phyloP scores from a whole-genome alignment of 352 stramenopile species.

The Aphanomyces cochlioides region DNA sequence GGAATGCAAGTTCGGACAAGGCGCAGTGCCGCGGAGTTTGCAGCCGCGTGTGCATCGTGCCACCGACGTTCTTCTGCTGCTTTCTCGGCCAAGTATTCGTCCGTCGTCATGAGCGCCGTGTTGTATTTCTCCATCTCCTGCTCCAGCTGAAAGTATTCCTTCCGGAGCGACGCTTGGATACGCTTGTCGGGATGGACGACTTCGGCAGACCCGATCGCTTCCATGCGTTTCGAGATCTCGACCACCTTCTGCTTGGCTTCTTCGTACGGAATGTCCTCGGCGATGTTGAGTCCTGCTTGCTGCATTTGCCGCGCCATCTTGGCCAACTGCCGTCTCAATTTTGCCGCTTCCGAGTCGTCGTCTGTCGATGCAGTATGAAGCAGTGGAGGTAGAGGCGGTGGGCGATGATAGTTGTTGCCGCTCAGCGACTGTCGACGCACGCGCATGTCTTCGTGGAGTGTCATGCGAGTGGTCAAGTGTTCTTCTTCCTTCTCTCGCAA shows the following conservation, averaged over 20 bases:
- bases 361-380: not conserved
- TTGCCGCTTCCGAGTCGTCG: conserved; percentile 52
- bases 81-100: conserved; percentile 87
- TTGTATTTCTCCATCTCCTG: conserved; percentile 90
- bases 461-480: conserved; percentile 15
- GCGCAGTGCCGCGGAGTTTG: conserved; percentile 53
- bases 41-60: conserved; percentile 51
- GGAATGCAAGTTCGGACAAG: conserved; percentile 71
- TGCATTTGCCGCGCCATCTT: conserved; percentile 72
- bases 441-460: conserved; percentile 20
- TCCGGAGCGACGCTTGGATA: conserved; percentile 44
- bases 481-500: conserved; percentile 36
- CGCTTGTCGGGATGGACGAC: conserved; percentile 48
- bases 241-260: conserved; percentile 69
- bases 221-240: conserved; percentile 74
- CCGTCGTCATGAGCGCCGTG: conserved; percentile 82
- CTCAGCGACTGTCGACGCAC: not conserved
- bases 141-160: conserved; percentile 86
- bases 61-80: conserved; percentile 58
- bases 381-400: not conserved
- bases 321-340: conserved; percentile 45
- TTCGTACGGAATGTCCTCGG: conserved; percentile 87
- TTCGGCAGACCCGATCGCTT: conserved; percentile 79
- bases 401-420: not conserved
- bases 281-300: conserved; percentile 72